These are phyloP conservation scores for Cercospora nicotianae DNA, from an alignment of 2,329 filamentous ascomycete genomes.

Conservation along the genomic window DNA sequence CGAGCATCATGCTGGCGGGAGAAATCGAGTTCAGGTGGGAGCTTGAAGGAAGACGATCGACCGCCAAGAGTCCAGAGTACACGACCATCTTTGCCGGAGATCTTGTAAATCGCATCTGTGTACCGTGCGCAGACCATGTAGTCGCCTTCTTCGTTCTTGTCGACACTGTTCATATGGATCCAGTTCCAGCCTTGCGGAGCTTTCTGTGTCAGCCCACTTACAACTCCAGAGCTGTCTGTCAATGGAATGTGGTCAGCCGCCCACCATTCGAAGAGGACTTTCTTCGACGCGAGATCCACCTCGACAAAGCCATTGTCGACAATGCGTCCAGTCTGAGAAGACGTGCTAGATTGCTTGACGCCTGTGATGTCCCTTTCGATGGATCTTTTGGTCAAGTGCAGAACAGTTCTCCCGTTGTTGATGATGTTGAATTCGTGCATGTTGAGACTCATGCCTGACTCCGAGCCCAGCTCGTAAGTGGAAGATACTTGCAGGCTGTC, in stretches of 20 bases:
- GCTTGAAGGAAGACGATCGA: conserved; percentile 12
- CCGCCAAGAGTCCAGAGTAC: conserved; percentile 43
- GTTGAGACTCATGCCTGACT: conserved; percentile 22
- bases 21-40: conserved; percentile 16
- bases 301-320: conserved; percentile 27
- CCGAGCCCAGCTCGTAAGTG: not conserved
- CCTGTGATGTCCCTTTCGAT: conserved; percentile 1
- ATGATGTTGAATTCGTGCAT: conserved; percentile 44
- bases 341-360: not conserved
- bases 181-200: conserved; percentile 21
- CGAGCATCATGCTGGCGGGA: conserved; percentile 23
- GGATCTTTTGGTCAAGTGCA: conserved; percentile 22
- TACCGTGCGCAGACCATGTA: conserved; percentile 44
- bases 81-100: conserved; percentile 38
- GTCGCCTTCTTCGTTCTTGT: conserved; percentile 42
- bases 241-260: conserved; percentile 38
- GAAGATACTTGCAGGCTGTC: not conserved
- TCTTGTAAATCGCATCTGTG: conserved; percentile 42
- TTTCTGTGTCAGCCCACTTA: not conserved
- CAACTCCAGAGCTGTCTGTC: conserved; percentile 32
- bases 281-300: conserved; percentile 37
- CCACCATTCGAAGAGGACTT: conserved; percentile 41
- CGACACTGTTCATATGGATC: conserved; percentile 43
- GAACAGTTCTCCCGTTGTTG: conserved; percentile 36
- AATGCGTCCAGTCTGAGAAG: conserved; percentile 4